A percentile compares a stretch with the other conserved stretches of the same genome.
Conservation (phyloP, 208 protist species). For the Phytomonas francai region DNA sequence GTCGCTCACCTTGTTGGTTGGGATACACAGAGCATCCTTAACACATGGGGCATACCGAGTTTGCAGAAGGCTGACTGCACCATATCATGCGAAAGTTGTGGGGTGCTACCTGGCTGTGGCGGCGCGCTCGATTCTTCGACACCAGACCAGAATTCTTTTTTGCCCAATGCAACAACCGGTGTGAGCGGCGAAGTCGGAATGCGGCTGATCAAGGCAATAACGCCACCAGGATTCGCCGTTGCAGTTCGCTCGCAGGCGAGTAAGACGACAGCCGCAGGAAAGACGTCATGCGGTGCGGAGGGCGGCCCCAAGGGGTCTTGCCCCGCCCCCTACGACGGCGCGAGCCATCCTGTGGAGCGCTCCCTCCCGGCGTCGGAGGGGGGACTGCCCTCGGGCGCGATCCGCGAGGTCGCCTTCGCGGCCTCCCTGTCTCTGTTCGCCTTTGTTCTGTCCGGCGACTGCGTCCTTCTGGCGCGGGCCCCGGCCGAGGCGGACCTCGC, state of each 20-base stretch:
- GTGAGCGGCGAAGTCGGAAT: background rate
- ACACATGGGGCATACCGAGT: constrained; percentile 32
- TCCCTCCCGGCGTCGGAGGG: background rate
- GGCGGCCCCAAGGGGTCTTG: background rate
- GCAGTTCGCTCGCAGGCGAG: background rate
- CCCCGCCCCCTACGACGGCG: background rate
- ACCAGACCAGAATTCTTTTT: background rate
- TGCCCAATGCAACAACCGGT: background rate
- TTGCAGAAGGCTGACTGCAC: constrained; percentile 12
- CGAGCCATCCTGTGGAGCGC: constrained; percentile 1
- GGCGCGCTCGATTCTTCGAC: background rate
- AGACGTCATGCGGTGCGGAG: background rate
- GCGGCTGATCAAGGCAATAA: background rate
- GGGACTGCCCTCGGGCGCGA: constrained; percentile 22
- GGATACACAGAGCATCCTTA: constrained; percentile 33
- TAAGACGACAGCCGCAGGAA: background rate
- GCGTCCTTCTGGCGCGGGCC: constrained; percentile 31
- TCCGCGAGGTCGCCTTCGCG: constrained; percentile 36
- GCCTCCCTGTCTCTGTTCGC: constrained; percentile 26
- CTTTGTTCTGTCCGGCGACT: constrained; percentile 49
- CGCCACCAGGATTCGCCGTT: background rate
- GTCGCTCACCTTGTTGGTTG: constrained; percentile 59
- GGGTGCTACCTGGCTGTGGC: background rate
- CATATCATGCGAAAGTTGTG: background rate
- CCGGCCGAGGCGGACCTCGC: constrained; percentile 42